Conservation (phyloP, 192 early-diverging fungal genomes). For the Linderina pennispora region DNA sequence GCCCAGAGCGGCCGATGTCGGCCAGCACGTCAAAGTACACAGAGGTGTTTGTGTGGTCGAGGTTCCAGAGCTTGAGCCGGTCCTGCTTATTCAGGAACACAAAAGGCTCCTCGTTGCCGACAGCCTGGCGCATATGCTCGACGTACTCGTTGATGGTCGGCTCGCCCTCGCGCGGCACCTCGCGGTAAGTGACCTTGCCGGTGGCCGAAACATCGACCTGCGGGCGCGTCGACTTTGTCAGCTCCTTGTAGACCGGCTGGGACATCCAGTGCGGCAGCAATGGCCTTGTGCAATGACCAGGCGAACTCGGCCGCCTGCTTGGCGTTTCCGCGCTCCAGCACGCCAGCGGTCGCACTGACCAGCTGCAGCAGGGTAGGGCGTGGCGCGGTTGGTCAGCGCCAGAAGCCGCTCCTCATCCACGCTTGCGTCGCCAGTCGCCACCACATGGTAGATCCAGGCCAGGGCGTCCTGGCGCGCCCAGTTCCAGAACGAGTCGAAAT, state of each 20-base stretch:
- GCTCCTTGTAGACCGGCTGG: conserved; percentile 82
- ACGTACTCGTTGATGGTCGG: conserved; percentile 82
- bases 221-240: conserved; percentile 71
- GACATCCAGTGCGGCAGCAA: too few relatives aligned
- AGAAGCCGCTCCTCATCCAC: conserved; percentile 46
- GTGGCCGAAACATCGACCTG: conserved; percentile 62
- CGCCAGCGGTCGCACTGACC: conserved; percentile 70
- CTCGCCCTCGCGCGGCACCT: conserved; percentile 66
- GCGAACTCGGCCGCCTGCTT: too few relatives aligned
- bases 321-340: too few relatives aligned
- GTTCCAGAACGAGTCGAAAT: conserved; percentile 95
- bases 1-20: conserved; percentile 63
- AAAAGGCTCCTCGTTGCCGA: too few relatives aligned
- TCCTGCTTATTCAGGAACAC: too few relatives aligned
- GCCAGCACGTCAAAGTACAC: background rate
- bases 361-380: conserved; percentile 63
- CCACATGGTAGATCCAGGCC: conserved; percentile 68
- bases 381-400: conserved; percentile 74
- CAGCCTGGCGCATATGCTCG: conserved; percentile 75
- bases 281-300: too few relatives aligned
- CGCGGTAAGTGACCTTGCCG: conserved; percentile 73
- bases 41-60: too few relatives aligned
- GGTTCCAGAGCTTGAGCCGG: too few relatives aligned
- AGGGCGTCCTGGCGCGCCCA: conserved; percentile 61
- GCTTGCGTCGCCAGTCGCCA: conserved; percentile 70